phyloP scores from a whole-genome alignment of 768 basidiomycete species.

The Trametes cinnabarina region DNA sequence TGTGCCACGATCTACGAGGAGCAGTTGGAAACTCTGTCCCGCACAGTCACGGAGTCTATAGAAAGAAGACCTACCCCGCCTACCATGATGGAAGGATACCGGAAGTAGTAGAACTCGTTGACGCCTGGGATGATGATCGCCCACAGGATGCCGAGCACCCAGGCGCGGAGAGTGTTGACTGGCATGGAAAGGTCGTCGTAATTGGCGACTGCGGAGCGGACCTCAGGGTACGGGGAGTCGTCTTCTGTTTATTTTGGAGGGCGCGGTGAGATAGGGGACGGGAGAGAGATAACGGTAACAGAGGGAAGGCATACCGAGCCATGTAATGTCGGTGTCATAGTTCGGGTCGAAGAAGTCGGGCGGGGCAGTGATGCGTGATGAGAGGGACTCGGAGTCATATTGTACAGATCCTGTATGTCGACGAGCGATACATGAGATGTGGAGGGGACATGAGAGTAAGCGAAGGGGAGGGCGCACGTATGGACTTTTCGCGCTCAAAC shows the following conservation, averaged over 20 bases:
- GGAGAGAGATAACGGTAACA: neutral
- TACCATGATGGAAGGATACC: constrained; percentile 64
- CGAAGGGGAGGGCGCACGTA: constrained; percentile 1
- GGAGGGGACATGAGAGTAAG: neutral
- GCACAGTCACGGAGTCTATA: neutral
- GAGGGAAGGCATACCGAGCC: constrained; percentile 20
- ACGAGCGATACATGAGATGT: neutral
- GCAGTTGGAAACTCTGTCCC: no score
- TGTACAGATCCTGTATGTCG: neutral
- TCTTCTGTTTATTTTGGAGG: constrained; percentile 18
- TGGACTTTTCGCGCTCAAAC: constrained; percentile 14
- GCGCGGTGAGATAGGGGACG: neutral
- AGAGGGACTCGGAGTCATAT: constrained; percentile 11
- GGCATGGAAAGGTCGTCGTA: constrained; percentile 62
- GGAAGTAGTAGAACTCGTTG: constrained; percentile 79
- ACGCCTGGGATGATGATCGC: constrained; percentile 55
- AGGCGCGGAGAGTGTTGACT: constrained; percentile 43
- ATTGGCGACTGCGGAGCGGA: constrained; percentile 54
- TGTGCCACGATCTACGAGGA: constrained; percentile 60
- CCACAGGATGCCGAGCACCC: constrained; percentile 51
- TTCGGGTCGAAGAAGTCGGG: constrained; percentile 28
- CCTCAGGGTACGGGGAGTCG: constrained; percentile 29
- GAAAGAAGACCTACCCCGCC: constrained; percentile 36
- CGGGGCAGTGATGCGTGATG: neutral
- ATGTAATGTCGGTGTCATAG: constrained; percentile 25